phyloP scores from a whole-genome alignment of 768 basidiomycete species.

The Phlegmacium glaucopus region DNA sequence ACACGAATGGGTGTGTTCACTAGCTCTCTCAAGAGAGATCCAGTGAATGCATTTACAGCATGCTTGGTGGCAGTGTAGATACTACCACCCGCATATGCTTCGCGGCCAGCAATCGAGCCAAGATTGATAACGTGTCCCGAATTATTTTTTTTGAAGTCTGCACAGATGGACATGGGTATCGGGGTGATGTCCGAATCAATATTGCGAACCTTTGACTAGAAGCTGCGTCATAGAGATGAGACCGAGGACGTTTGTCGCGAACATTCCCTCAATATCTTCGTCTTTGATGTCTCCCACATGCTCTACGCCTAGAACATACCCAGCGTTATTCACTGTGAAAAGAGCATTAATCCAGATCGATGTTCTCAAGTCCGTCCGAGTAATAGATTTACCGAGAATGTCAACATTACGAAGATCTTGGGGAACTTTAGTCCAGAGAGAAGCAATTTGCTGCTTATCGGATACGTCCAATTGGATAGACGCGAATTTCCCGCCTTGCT shows the following conservation, averaged over 20 bases:
- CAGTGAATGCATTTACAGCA: slow-evolving; percentile 85
- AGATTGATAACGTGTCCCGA: slow-evolving; percentile 92
- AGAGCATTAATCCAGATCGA: neutral
- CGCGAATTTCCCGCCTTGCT: slow-evolving; percentile 76
- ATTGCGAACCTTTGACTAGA: slow-evolving; percentile 47
- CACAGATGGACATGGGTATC: neutral
- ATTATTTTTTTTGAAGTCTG: slow-evolving; percentile 77
- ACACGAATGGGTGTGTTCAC: slow-evolving; percentile 93
- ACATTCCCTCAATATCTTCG: slow-evolving; percentile 80
- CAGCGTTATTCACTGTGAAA: slow-evolving; percentile 63
- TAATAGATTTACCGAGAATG: slow-evolving; percentile 61
- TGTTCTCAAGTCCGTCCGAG: neutral
- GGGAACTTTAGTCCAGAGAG: slow-evolving; percentile 71
- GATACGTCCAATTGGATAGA: slow-evolving; percentile 75
- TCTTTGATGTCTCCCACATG: slow-evolving; percentile 80
- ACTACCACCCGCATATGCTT: slow-evolving; percentile 86
- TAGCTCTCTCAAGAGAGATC: slow-evolving; percentile 77
- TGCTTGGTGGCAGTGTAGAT: slow-evolving; percentile 93
- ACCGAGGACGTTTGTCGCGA: slow-evolving; percentile 78
- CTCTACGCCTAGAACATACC: slow-evolving; percentile 87
- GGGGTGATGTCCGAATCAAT: neutral
- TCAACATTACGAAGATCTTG: slow-evolving; percentile 70
- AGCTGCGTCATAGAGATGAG: slow-evolving; percentile 83
- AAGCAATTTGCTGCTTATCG: slow-evolving; percentile 68
- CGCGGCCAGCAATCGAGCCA: slow-evolving; percentile 87